A percentile compares a stretch with the other conserved stretches of the same genome.
These are phyloP conservation scores for Aspergillus viridinutans DNA, from an alignment of 2,329 filamentous ascomycete genomes.

Conservation along the genomic window DNA sequence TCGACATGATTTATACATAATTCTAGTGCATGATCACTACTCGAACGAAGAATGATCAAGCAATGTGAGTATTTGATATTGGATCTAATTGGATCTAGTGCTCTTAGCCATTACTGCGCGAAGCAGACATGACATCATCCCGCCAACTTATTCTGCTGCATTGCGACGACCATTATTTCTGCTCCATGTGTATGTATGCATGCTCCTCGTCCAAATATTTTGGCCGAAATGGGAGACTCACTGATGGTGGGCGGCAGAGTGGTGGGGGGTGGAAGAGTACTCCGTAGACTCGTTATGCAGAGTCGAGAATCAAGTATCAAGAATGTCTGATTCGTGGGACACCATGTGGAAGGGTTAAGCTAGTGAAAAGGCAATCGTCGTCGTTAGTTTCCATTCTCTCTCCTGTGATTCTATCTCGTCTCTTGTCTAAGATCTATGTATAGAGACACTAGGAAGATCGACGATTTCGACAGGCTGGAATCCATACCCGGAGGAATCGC, in stretches of 20 bases:
- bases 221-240: background rate
- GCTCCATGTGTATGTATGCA: background rate
- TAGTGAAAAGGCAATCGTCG: background rate
- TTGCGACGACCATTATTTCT: background rate
- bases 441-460: conserved; percentile 10
- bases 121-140: background rate
- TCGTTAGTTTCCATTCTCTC: background rate
- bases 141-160: background rate
- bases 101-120: background rate
- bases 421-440: background rate
- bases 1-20: background rate
- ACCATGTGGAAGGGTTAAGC: conserved; percentile 15
- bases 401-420: background rate
- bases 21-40: background rate
- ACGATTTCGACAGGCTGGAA: conserved; percentile 13
- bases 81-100: background rate
- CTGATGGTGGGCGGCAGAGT: background rate
- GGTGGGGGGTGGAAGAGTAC: background rate
- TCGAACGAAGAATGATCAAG: conserved; percentile 10
- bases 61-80: conserved; percentile 9
- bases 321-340: conserved; percentile 10
- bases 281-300: background rate
- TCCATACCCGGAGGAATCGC: conserved; percentile 14
- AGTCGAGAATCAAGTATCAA: background rate
- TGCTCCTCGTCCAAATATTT: background rate